Evolutionary conservation across 2,329 filamentous ascomycete genomes (phyloP).

Genomic region (Alternaria ethzedia): DNA sequence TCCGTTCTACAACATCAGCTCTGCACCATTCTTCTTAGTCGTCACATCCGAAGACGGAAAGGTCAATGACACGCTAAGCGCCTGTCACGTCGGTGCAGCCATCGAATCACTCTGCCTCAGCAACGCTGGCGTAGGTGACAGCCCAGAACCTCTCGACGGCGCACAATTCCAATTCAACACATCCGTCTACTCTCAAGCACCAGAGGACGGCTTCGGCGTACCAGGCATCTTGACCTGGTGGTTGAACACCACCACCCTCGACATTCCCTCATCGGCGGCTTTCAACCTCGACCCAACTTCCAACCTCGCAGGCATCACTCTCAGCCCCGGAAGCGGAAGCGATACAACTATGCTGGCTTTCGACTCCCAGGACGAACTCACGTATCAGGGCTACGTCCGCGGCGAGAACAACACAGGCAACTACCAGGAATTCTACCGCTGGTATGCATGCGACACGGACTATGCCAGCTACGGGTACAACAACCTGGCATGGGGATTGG

Average conservation of each 20-base stretch:
- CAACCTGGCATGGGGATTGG: slow-evolving; percentile 54
- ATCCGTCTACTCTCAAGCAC: slow-evolving; percentile 25
- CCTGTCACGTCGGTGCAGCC: slow-evolving; percentile 58
- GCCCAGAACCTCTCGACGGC: slow-evolving; percentile 21
- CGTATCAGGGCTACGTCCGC: slow-evolving; percentile 50
- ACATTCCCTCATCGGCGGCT: slow-evolving; percentile 38
- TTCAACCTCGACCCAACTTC: slow-evolving; percentile 48
- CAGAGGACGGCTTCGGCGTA: slow-evolving; percentile 18
- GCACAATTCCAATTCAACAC: slow-evolving; percentile 45
- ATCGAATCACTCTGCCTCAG: slow-evolving; percentile 56
- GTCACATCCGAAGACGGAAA: slow-evolving; percentile 48
- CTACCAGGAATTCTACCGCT: slow-evolving; percentile 47
- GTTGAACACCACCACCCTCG: background rate
- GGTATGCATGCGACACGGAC: slow-evolving; percentile 55
- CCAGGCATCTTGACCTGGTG: slow-evolving; percentile 52
- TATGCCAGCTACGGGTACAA: slow-evolving; percentile 51
- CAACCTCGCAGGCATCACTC: slow-evolving; percentile 53
- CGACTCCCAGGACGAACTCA: slow-evolving; percentile 47
- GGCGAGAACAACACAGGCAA: slow-evolving; percentile 40
- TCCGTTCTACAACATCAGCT: slow-evolving; percentile 43
- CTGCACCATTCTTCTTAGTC: slow-evolving; percentile 54
- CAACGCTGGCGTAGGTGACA: slow-evolving; percentile 23
- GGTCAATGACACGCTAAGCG: slow-evolving; percentile 49
- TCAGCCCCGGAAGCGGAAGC: slow-evolving; percentile 39
- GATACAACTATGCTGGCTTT: slow-evolving; percentile 48